Evolutionary conservation across 2,329 filamentous ascomycete species (phyloP).

Genomic region (Zopfia rhizophila): DNA sequence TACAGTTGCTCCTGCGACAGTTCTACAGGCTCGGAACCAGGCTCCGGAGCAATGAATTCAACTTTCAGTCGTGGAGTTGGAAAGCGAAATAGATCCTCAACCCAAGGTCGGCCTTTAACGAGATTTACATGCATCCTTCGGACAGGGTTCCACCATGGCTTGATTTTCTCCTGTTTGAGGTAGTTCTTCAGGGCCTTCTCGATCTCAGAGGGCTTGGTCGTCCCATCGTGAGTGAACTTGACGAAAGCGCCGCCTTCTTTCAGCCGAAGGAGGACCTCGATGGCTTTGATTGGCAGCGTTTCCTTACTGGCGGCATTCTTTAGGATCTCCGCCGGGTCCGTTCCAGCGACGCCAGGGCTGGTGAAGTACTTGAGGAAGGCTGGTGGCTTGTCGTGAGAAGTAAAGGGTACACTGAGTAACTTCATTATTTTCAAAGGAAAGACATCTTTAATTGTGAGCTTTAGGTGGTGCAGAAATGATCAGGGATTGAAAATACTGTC

Average conservation of each 20-base stretch:
- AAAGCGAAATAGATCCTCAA: slow-evolving; percentile 88
- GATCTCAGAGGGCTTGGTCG: slow-evolving; percentile 62
- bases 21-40: slow-evolving; percentile 78
- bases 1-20: slow-evolving; percentile 89
- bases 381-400: slow-evolving; percentile 58
- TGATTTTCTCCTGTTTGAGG: slow-evolving; percentile 76
- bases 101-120: slow-evolving; percentile 88
- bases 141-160: slow-evolving; percentile 91
- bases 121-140: slow-evolving; percentile 76
- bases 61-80: slow-evolving; percentile 81
- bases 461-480: background rate
- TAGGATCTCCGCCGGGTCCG: slow-evolving; percentile 65
- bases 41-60: slow-evolving; percentile 80
- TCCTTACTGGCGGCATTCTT: slow-evolving; percentile 69
- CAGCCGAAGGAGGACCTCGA: slow-evolving; percentile 82
- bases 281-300: slow-evolving; percentile 73
- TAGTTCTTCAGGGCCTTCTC: slow-evolving; percentile 70
- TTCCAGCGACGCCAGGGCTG: slow-evolving; percentile 61
- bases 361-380: slow-evolving; percentile 63
- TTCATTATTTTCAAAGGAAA: slow-evolving; percentile 82
- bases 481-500: slow-evolving; percentile 70
- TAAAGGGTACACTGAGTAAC: slow-evolving; percentile 64
- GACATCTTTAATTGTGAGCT: slow-evolving; percentile 67
- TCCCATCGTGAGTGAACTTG: slow-evolving; percentile 74
- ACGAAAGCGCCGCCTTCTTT: slow-evolving; percentile 95